Evolutionary conservation across 345 rosid species (phyloP), one percentile per base, ranked within the genome.

Genomic region (Heritiera fomes): DNA sequence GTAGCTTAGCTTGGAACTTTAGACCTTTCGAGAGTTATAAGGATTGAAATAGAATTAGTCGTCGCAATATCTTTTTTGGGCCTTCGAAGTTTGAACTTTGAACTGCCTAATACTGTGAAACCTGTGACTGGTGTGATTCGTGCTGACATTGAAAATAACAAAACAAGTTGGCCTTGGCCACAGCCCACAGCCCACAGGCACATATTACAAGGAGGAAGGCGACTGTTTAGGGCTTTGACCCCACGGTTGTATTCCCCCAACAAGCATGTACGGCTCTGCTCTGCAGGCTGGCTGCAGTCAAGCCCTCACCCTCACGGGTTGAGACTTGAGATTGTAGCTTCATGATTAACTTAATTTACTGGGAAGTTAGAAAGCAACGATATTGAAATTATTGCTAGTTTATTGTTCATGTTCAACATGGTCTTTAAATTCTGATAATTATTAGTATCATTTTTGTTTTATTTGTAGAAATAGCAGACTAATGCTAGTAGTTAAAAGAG

Each of bases 111-210:
- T 5, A 79, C 34, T 8, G 75, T 69, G 80, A 77, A 76, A 12
- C 64, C 52, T 64, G 75, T 79, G 85, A 60, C 63, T 76, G 80
- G 71, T 38, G 65, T 75, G 79, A 70, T 80, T 84, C 28, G 7
- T 61, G 80, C 92, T 87, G 90, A 83, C 89, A 86, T 73, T 75
- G 89, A 91, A 80, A 88, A 83, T 63, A 81, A 87, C 90, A 82
- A 73, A 84, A 83, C 91, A 80, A 63, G 79, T 18, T 64, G 75
- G 89, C 38, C 66, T 2, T 47, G 56, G 14, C 56, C 56, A 46
- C 17, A 15, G 23, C 47, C 65, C 17, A 38, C 1, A 34, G 85
- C 47, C 65, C 17, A 38, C 1, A 34, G 85, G 87, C 91, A 83
- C 91, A 30, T 75, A 34, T 80, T 75, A 65, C 90, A 66, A 86